A percentile compares a stretch with the other conserved stretches of the same genome.
Conservation (phyloP, 768 basidiomycete genomes). For the Suillus sp. region DNA sequence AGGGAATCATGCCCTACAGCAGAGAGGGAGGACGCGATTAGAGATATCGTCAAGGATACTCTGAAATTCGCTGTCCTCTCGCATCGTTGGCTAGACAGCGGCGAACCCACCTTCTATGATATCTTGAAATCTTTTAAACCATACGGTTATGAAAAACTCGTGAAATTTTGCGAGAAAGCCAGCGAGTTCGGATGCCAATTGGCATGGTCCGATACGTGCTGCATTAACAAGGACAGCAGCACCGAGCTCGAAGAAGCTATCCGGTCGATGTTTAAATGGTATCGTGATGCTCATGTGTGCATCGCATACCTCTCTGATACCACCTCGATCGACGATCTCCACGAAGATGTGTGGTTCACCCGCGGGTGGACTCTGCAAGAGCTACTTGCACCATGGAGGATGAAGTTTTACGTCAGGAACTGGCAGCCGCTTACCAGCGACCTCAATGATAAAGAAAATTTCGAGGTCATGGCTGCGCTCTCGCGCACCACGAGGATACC, state of each 20-base stretch:
- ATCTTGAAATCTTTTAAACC: slow-evolving; percentile 32
- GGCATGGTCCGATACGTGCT: slow-evolving; percentile 40
- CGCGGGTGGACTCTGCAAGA: slow-evolving; percentile 36
- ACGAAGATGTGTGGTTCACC: slow-evolving; percentile 33
- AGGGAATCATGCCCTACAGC: slow-evolving; percentile 25
- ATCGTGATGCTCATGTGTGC: slow-evolving; percentile 31
- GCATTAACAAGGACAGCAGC: slow-evolving; percentile 38
- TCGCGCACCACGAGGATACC: slow-evolving; percentile 31
- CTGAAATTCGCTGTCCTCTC: slow-evolving; percentile 33
- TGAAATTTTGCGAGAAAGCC: slow-evolving; percentile 29
- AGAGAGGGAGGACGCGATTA: slow-evolving; percentile 28
- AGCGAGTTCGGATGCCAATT: slow-evolving; percentile 29
- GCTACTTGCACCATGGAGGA: slow-evolving; percentile 29
- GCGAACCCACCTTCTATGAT: slow-evolving; percentile 33
- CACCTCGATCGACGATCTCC: slow-evolving; percentile 30
- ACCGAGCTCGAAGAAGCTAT: slow-evolving; percentile 38
- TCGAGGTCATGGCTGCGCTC: slow-evolving; percentile 24
- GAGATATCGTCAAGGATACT: slow-evolving; percentile 24
- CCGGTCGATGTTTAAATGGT: slow-evolving; percentile 38
- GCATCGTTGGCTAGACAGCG: slow-evolving; percentile 33
- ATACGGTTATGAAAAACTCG: slow-evolving; percentile 30
- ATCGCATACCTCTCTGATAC: slow-evolving; percentile 35
- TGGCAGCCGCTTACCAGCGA: slow-evolving; percentile 29
- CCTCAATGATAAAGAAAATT: slow-evolving; percentile 31
- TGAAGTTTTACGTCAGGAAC: slow-evolving; percentile 34